A percentile compares a stretch with the other conserved stretches of the same genome.
Evolutionary conservation across 345 rosid genomes (phyloP).

Genomic region (Euphorbia pulcherrima): DNA sequence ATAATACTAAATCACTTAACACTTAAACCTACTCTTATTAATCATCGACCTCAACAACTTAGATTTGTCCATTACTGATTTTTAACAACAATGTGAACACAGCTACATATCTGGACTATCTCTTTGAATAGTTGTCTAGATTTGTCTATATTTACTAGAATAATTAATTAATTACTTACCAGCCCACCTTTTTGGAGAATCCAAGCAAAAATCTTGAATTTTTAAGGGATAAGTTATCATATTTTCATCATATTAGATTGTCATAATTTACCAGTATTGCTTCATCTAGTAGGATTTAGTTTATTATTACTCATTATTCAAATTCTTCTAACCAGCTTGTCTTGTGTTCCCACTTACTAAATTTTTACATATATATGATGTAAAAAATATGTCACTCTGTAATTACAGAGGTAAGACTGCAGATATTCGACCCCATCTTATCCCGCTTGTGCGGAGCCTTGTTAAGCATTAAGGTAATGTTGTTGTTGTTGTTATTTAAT

Average conservation of each 20-base stretch:
- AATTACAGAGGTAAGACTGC: too few species aligned
- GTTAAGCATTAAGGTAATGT: too few species aligned
- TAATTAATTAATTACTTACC: neutral
- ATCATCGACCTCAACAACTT: neutral
- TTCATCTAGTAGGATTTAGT: neutral
- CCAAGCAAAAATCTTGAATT: conserved; percentile 7
- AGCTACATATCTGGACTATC: neutral
- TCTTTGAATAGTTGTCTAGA: neutral
- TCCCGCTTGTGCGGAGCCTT: too few species aligned
- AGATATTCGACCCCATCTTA: too few species aligned
- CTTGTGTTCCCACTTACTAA: neutral
- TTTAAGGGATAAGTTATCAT: neutral
- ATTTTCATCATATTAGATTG: neutral
- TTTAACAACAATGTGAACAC: conserved; percentile 2
- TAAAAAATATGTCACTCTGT: too few species aligned
- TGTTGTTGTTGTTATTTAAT: too few species aligned
- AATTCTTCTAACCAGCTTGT: neutral
- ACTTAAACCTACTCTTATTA: too few species aligned
- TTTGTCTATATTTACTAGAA: neutral
- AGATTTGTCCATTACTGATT: neutral
- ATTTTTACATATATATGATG: too few species aligned
- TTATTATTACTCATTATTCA: neutral
- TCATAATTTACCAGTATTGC: neutral
- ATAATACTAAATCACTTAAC: too few species aligned
- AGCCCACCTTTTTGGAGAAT: conserved; percentile 11